phyloP scores from a whole-genome alignment of 768 basidiomycete species.

The Mycena leptocephala region DNA sequence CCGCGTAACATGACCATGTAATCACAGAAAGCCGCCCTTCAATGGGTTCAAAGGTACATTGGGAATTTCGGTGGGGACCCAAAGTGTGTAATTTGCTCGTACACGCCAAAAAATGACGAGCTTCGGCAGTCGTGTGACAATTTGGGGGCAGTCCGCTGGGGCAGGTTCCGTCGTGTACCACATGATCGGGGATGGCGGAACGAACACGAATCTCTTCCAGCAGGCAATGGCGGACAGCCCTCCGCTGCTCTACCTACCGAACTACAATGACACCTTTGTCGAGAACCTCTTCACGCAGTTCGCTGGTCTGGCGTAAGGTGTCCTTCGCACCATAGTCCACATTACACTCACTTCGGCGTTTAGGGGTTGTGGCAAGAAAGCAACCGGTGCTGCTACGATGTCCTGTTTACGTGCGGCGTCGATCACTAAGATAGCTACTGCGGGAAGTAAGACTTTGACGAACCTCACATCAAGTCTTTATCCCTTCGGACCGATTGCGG shows the following conservation, averaged over 20 bases:
- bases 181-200: conserved; percentile 59
- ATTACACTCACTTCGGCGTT: background rate
- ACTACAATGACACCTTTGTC: conserved; percentile 50
- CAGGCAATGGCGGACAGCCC: conserved; percentile 64
- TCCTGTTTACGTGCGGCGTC: conserved; percentile 52
- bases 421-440: conserved; percentile 46
- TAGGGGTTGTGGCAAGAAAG: conserved; percentile 43
- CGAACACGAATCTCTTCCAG: conserved; percentile 55
- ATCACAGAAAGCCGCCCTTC: conserved; percentile 52
- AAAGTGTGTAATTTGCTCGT: conserved; percentile 38
- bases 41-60: conserved; percentile 59
- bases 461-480: conserved; percentile 53
- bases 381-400: conserved; percentile 39
- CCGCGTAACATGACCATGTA: background rate
- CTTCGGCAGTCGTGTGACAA: conserved; percentile 54
- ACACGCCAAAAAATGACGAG: background rate
- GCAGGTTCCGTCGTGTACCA: conserved; percentile 63
- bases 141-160: conserved; percentile 64
- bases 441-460: conserved; percentile 50
- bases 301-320: conserved; percentile 51
- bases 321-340: background rate
- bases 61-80: conserved; percentile 55
- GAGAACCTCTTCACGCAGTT: conserved; percentile 55
- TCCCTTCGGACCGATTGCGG: conserved; percentile 58
- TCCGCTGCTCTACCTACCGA: conserved; percentile 54